Base-by-base conservation (phyloP, 345 rosid species). In the Populus ilicifolia region DNA sequence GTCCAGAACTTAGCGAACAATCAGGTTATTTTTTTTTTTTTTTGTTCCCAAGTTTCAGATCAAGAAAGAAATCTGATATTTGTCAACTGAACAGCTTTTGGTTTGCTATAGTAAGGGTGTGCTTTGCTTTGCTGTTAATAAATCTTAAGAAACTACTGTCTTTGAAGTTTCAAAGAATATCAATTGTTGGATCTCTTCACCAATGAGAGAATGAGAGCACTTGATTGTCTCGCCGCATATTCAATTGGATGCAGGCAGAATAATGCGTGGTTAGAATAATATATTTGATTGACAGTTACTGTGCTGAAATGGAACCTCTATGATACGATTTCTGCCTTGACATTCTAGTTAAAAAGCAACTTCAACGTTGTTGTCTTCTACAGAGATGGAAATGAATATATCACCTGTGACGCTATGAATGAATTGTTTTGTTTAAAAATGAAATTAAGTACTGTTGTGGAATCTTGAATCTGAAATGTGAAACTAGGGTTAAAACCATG, bases 1-100 rank as follows among this genome's bases (percentile, higher is more conserved):
- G 92, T 96, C 83, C 97, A 92, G 79, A 89, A 82, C 81, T 81
- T 93, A 77, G 89, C 96, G 41, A 89, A 89, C 82, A 88, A 88
- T 80, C 95, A 92, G 98, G 98, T 92, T 21, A n/a, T 5, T 20
- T 27, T 52, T 77, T 50, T 30, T 50, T 80, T n/a, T 74, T 54
- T 18, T 71, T 70, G 35, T 67, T 39, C 10, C 13, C 25, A 73
- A 11, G 36, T 80, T 69, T 27, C 17, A 43, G 50, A 63, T 76
- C 30, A 46, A 35, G 50, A 21, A 29, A 8, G 36, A 25, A 65
- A 36, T 21, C 14, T 70, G 30, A 7, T 61, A 36, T 12, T 64
- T 33, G 65, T 76, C 59, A 62, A 68, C 61, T 70, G 72, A 64
- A 71, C 20, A 21, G 65, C 50, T 30, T 39, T 59, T 27, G 30